Evolutionary conservation across 768 basidiomycete species (phyloP), one percentile per base, ranked within the genome.

Genomic region (Gymnopilus dilepis): DNA sequence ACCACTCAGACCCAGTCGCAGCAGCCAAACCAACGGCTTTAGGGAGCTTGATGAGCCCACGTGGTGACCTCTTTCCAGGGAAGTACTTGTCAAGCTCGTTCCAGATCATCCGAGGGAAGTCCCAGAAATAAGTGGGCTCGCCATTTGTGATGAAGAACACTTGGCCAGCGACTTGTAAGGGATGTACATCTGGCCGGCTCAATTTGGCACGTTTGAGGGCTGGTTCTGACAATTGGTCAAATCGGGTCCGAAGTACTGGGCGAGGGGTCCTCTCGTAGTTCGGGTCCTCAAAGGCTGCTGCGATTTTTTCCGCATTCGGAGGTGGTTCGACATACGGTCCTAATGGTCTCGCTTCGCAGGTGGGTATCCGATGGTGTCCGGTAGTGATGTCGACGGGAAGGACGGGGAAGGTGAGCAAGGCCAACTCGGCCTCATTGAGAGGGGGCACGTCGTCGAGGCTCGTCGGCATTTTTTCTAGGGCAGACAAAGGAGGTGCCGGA

Each of bases 71-170:
- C 64, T 79, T 79, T 6, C 84, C 86, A 15, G 86, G 81, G 70
- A 88, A 87, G 52, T 82, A 77, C 50, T 80, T 78, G 70, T 87
- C 86, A 57, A 92, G 82, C 21, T 82, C 80, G 28, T 82, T 76
- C 94, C 94, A 99, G n/a, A 97, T 76, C 2, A 84, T 75, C 6
- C 94, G 84, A 30, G 88, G 82, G 70, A 97, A 89, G 77, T 97
- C 95, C 97, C 97, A 99, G 80, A 98, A 98, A 75, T 94, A 93
- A 58, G 89, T 83, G 2, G 96, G 97, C 72, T 99, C 96, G 63
- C 95, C 95, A 70, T 99, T 99, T 59, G 95, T 96, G 76, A 99
- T 92, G 82, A 95, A 97, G 80, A 95, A 99, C 3, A 78, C 92
- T 73, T 98, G 92, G 0, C 97, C 97, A 4, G 94, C 95, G 56